Percentiles rank a stretch among this genome's conserved stretches.
Conservation (phyloP, 2,329 filamentous ascomycete genomes). For the Thielaviopsis populi region DNA sequence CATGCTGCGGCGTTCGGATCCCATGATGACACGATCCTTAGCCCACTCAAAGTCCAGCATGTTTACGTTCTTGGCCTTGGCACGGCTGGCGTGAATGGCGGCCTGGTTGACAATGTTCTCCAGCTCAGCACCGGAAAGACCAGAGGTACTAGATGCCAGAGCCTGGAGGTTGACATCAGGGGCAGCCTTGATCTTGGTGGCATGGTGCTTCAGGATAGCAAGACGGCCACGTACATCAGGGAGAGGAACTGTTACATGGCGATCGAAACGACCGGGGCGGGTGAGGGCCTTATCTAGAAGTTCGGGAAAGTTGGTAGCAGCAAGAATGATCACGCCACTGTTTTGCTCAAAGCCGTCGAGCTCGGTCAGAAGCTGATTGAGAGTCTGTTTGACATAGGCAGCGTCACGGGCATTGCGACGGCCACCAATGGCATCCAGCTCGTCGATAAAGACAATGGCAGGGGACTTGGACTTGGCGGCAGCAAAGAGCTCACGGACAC, state of each 20-base stretch:
- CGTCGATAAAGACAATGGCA: constrained; percentile 89
- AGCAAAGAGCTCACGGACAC: constrained; percentile 81
- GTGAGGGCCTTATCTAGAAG: constrained; percentile 88
- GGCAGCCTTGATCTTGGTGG: constrained; percentile 73
- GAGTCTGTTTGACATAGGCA: constrained; percentile 89
- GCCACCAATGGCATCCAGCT: constrained; percentile 84
- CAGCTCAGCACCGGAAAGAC: constrained; percentile 86
- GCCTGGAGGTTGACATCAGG: constrained; percentile 69
- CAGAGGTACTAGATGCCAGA: constrained; percentile 74
- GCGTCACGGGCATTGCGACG: constrained; percentile 87
- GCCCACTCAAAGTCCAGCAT: constrained; percentile 88
- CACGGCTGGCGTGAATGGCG: constrained; percentile 82
- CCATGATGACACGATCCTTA: constrained; percentile 96
- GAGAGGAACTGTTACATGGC: constrained; percentile 74
- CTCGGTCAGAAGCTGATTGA: constrained; percentile 94
- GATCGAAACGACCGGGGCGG: constrained; percentile 87
- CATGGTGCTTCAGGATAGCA: constrained; percentile 84
- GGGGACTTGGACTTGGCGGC: constrained; percentile 75
- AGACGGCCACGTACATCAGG: constrained; percentile 89
- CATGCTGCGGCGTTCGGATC: constrained; percentile 77
- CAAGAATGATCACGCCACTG: constrained; percentile 88
- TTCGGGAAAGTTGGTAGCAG: constrained; percentile 90
- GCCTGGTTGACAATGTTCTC: constrained; percentile 97
- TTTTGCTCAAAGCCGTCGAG: constrained; percentile 94
- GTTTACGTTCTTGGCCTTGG: constrained; percentile 59